phyloP scores from a whole-genome alignment of 345 rosid species.

The Boechera stricta region DNA sequence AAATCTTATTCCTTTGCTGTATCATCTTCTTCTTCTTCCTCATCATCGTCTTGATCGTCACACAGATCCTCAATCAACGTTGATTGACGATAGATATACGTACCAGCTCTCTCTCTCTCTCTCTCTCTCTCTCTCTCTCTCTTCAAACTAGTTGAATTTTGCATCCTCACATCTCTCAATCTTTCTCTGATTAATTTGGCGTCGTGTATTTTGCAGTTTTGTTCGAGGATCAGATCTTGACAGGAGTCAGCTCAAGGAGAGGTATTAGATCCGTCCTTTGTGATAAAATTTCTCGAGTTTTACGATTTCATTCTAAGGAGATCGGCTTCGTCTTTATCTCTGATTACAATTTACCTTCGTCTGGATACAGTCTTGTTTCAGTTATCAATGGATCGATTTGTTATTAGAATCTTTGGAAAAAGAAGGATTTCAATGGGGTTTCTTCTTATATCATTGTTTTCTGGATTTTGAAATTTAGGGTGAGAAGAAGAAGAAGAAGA shows the following conservation, averaged over 20 bases:
- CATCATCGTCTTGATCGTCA: constrained; percentile 28
- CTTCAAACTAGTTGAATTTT: constrained; percentile 10
- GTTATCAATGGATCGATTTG: constrained; percentile 19
- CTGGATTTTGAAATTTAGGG: constrained; percentile 1
- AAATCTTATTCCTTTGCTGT: constrained; percentile 14
- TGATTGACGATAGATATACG: background rate
- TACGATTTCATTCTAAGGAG: constrained; percentile 9
- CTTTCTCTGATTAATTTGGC: background rate
- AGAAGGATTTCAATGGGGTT: background rate
- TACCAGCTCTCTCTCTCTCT: background rate
- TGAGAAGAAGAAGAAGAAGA: background rate
- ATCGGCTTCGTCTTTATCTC: constrained; percentile 8
- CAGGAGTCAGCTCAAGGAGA: constrained; percentile 13
- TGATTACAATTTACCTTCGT: constrained; percentile 2
- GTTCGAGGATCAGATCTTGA: constrained; percentile 40
- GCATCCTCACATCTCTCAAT: background rate
- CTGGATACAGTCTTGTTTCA: background rate
- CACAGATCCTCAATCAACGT: constrained; percentile 29
- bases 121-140: constrained; percentile 16
- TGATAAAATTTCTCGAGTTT: background rate
- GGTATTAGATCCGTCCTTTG: constrained; percentile 32
- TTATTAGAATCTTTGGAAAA: background rate
- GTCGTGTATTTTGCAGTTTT: constrained; percentile 26
- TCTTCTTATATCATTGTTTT: constrained; percentile 2
- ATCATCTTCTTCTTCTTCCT: constrained; percentile 12